Percentiles rank a stretch among this genome's conserved stretches.
phyloP scores from a whole-genome alignment of 139 green algal species.

The Diplosphaera chodatii region DNA sequence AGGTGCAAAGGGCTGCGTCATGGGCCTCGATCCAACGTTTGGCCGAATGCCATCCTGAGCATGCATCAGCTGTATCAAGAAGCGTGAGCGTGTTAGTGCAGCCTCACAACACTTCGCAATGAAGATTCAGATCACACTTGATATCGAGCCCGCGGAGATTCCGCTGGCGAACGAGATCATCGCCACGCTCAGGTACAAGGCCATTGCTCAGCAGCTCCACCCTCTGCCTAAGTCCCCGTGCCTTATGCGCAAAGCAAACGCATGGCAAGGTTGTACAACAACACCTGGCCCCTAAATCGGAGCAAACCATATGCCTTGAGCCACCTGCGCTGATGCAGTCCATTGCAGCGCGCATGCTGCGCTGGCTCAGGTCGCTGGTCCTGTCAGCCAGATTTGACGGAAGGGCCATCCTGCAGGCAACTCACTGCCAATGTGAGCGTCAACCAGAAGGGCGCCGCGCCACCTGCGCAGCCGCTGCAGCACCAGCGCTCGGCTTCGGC shows the following conservation, averaged over 20 bases:
- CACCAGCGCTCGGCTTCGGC: not conserved
- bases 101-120: constrained; percentile 14
- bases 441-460: not conserved
- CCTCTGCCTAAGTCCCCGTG: not conserved
- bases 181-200: constrained; percentile 25
- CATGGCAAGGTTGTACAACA: not conserved
- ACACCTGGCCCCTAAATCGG: too few species aligned
- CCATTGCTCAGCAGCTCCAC: not conserved
- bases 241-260: not conserved
- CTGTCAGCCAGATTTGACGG: too few species aligned
- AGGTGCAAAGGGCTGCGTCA: too few species aligned
- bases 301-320: too few species aligned
- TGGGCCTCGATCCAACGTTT: too few species aligned
- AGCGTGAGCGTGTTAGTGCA: too few species aligned
- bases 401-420: not conserved
- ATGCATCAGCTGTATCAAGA: too few species aligned
- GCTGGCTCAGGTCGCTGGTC: too few species aligned
- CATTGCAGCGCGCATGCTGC: too few species aligned
- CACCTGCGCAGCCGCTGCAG: too few species aligned
- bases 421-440: constrained; percentile 24
- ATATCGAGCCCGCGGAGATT: constrained; percentile 40
- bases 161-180: constrained; percentile 38
- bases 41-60: too few species aligned
- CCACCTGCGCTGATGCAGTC: too few species aligned
- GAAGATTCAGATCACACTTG: constrained; percentile 37